Base-by-base conservation (phyloP, 768 basidiomycete species). In the Pleurotus djamor region DNA sequence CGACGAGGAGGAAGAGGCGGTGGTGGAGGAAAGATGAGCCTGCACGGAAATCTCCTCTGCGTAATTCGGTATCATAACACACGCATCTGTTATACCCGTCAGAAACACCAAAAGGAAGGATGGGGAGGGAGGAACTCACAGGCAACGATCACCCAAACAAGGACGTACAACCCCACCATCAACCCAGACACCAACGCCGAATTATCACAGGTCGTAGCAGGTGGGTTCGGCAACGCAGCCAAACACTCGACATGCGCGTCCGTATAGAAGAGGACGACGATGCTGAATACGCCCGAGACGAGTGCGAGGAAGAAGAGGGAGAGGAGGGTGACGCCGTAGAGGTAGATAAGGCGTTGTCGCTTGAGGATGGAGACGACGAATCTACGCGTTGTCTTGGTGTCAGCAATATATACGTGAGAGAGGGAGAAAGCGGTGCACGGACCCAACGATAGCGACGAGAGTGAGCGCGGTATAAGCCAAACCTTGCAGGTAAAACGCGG, bases 11-110 rank as follows among this genome's bases (percentile, higher is more conserved):
- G 21, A 28, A 3, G 21, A 28, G 21, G 21, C 5, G 21, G 48
- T 12, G 34, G 32, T 16, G 34, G 13, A 67, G 38, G 71, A 66
- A 10, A 69, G 70, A 13, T 67, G 65, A 58, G 75, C 70, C 67
- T 87, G 82, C 45, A 85, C 82, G 57, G 74, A 71, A 33, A 85
- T 72, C 67, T 87, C 83, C 32, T 78, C 74, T 28, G 79, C 76
- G 62, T 86, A 86, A 66, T 78, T 73, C 56, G 76, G 74, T 12
- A 83, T 79, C 54, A 86, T 76, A 60, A 83, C 69, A 68, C 78
- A 82, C 2, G 77, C 79, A 62, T 81, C 84, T 87, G 59, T 28
- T 59, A 57, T n/a, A n/a, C n/a, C n/a, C n/a, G n/a, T n/a, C n/a
- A n/a, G n/a, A n/a, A n/a, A n/a, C n/a, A n/a, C n/a, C n/a, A n/a